Conservation (phyloP, 257 asterid species). For the Avicennia marina region DNA sequence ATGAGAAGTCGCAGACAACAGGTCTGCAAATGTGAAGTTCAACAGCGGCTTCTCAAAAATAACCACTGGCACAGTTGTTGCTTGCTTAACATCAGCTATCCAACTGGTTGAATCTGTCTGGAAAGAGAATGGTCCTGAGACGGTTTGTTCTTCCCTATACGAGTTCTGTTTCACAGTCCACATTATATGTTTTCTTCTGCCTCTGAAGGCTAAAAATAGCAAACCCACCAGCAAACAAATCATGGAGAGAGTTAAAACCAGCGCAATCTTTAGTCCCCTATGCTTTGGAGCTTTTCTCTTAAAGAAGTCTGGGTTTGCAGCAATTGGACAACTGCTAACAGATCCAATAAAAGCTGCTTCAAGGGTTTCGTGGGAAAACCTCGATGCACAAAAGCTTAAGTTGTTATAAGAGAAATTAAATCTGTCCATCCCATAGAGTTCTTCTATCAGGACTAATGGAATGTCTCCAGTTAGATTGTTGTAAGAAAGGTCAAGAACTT, state of each 20-base stretch:
- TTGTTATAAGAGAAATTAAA: conserved; percentile 89
- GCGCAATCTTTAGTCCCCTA: conserved; percentile 63
- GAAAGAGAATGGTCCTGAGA: conserved; percentile 81
- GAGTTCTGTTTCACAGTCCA: conserved; percentile 65
- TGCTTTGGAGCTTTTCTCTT: conserved; percentile 37
- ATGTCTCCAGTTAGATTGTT: conserved; percentile 86
- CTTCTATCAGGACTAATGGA: conserved; percentile 44
- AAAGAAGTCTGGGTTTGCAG: conserved; percentile 72
- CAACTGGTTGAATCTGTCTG: conserved; percentile 79
- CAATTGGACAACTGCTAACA: conserved; percentile 75
- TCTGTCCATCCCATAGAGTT: conserved; percentile 55
- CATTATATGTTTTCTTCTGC: conserved; percentile 57
- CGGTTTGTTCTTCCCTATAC: conserved; percentile 50
- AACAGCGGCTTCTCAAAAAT: conserved; percentile 82
- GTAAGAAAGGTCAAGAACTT: conserved; percentile 65
- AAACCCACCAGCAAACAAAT: conserved; percentile 66
- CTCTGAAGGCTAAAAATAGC: conserved; percentile 72
- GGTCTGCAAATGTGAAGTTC: conserved; percentile 74
- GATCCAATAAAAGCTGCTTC: conserved; percentile 61
- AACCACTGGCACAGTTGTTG: conserved; percentile 62
- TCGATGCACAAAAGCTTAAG: conserved; percentile 60
- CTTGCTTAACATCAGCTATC: conserved; percentile 87
- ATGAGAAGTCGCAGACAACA: conserved; percentile 71
- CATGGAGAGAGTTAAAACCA: conserved; percentile 68
- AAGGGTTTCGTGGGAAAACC: conserved; percentile 36